These are phyloP conservation scores for Lepidium aucheri DNA, from an alignment of 345 rosid genomes.

Conservation along the genomic window DNA sequence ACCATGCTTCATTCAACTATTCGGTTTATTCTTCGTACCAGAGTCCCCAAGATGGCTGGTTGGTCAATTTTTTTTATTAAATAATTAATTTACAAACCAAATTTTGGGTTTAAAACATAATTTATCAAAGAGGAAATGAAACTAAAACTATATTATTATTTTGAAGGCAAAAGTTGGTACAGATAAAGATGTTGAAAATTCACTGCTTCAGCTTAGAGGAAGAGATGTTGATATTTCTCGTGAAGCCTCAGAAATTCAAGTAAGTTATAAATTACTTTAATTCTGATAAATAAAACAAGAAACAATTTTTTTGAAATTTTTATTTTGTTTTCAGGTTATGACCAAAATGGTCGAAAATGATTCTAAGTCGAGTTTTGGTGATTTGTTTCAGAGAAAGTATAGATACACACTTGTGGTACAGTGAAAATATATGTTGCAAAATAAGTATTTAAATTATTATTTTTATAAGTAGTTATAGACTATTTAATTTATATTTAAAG, in stretches of 20 bases:
- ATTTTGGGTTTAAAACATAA: neutral
- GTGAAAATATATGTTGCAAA: neutral
- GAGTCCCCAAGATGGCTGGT: slow-evolving; percentile 64
- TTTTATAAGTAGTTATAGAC: too few relatives aligned
- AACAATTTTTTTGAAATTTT: too few relatives aligned
- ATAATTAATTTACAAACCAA: neutral
- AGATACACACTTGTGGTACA: slow-evolving; percentile 32
- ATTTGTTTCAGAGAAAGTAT: slow-evolving; percentile 39
- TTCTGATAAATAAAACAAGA: neutral
- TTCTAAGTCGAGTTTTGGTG: slow-evolving; percentile 20
- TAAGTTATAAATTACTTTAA: neutral
- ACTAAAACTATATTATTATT: neutral
- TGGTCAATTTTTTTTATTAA: neutral
- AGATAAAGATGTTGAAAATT: slow-evolving; percentile 40
- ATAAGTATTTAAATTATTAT: neutral
- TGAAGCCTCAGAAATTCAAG: slow-evolving; percentile 48
- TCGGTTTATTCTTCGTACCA: slow-evolving; percentile 41
- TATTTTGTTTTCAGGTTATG: slow-evolving; percentile 29
- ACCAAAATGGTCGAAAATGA: slow-evolving; percentile 17
- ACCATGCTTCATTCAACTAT: slow-evolving; percentile 30
- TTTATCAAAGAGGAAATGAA: neutral
- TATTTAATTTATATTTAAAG: neutral
- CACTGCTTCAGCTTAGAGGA: slow-evolving; percentile 46
- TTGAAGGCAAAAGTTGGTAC: slow-evolving; percentile 41
- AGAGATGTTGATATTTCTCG: slow-evolving; percentile 38